Evolutionary conservation across 306 rosid species (phyloP).

Genomic region (Potentilla sterilis): DNA sequence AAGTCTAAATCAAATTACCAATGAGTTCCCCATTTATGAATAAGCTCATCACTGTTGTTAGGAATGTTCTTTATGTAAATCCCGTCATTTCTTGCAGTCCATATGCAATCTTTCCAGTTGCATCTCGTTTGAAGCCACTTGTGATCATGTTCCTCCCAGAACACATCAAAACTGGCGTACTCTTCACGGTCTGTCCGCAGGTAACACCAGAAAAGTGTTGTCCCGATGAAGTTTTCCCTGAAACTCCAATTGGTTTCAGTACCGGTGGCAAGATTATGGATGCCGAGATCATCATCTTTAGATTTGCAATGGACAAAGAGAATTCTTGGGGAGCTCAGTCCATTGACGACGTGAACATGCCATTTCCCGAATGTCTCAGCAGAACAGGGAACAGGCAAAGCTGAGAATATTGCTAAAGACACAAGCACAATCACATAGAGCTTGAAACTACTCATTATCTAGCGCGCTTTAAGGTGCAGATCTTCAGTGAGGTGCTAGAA

Average conservation of each 20-base stretch:
- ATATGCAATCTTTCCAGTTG: not conserved
- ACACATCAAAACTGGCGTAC: not conserved
- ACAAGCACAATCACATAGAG: not conserved
- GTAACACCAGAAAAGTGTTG: conserved; percentile 19
- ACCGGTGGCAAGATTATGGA: not conserved
- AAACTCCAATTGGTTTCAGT: conserved; percentile 9
- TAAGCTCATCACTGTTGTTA: not conserved
- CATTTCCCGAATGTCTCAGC: not conserved
- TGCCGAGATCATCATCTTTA: conserved; percentile 21
- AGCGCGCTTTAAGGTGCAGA: no score
- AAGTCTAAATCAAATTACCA: no score
- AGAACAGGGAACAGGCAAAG: not conserved
- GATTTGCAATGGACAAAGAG: conserved; percentile 19
- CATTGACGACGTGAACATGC: conserved; percentile 7
- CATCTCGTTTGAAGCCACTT: conserved; percentile 10
- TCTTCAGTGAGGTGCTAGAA: no score
- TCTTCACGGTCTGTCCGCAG: not conserved
- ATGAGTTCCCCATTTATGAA: not conserved
- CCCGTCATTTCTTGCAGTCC: conserved; percentile 25
- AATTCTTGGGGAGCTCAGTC: not conserved
- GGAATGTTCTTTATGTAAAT: conserved; percentile 11
- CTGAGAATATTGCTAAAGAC: not conserved
- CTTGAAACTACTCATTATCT: no score
- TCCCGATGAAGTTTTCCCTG: not conserved
- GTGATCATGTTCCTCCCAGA: not conserved